phyloP scores from a whole-genome alignment of 2,329 filamentous ascomycete genomes.

The Hypoxylon sp. region DNA sequence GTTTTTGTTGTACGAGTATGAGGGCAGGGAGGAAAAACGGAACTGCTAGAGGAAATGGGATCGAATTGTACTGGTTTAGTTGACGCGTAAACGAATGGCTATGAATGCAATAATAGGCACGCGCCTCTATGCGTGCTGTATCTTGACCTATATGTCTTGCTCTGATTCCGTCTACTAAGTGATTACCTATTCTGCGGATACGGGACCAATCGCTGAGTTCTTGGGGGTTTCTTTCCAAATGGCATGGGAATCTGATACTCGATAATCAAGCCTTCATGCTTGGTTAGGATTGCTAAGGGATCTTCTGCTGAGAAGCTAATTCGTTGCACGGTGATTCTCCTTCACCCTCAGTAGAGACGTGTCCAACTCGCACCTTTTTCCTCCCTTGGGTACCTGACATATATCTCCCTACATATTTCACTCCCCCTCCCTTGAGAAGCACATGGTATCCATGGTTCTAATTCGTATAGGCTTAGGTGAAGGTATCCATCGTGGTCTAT shows the following conservation, averaged over 20 bases:
- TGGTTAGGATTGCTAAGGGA: slow-evolving; percentile 20
- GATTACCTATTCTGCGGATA: background rate
- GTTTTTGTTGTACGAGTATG: slow-evolving; percentile 22
- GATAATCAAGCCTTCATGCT: slow-evolving; percentile 33
- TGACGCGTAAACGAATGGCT: slow-evolving; percentile 18
- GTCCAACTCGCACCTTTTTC: background rate
- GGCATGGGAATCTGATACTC: slow-evolving; percentile 20
- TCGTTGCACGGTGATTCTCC: background rate
- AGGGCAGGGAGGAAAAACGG: background rate
- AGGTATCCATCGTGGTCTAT: slow-evolving; percentile 23
- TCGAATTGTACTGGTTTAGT: background rate
- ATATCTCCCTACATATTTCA: slow-evolving; percentile 32
- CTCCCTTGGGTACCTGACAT: slow-evolving; percentile 8
- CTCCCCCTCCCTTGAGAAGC: background rate
- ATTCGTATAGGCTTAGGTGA: background rate
- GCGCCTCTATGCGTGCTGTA: slow-evolving; percentile 19
- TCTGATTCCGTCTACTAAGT: background rate
- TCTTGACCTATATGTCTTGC: background rate
- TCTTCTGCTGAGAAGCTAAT: background rate
- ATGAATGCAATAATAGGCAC: slow-evolving; percentile 18
- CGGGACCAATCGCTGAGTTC: background rate
- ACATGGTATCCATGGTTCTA: background rate
- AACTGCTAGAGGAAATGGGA: slow-evolving; percentile 1
- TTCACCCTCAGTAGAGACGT: background rate
- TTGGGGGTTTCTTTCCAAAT: background rate